Base-by-base conservation (phyloP, 495 filamentous ascomycete genomes). In the Eremomyces bilateralis region DNA sequence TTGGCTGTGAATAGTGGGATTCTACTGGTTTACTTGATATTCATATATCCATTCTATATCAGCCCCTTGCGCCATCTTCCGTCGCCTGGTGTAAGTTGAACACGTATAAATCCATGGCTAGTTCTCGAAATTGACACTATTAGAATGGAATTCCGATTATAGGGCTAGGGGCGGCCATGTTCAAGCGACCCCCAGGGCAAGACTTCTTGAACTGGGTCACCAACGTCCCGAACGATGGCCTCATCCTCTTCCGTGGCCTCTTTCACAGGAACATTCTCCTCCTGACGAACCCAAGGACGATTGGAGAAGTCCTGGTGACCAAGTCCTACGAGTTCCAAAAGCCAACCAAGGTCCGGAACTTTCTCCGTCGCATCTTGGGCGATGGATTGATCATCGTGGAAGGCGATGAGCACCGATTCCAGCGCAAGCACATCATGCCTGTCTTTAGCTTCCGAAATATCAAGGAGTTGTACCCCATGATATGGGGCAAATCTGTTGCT, bases 271-370 rank as follows among this genome's bases (percentile, higher is more conserved):
- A 46, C 24, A 31, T 45, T 17, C 33, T 54, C 3, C 3, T 52
- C 1, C 16, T 50, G 13, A 47, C 51, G 10, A 30, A 28, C 15
- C 47, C 49, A 10, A 34, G 43, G 16, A 37, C 49, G 2, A 20
- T 56, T 10, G 47, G 43, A 11, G 53, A 56, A 4, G 43, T 56
- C 4, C 39, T 54, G 1, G 48, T 52, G 2, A 42, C 45, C 33
- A 50, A 54, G 16, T 40, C 58, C 4, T 65, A 65, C 37, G 62
- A 65, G 39, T 65, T 62, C 16, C 60, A 67, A 44, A 67, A 66
- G 40, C 60, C 61, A 4, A 48, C 52, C 40, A 52, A 52, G 10
- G 49, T 49, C 16, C 59, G 58, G 20, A 47, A 21, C 1, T 50
- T 50, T 31, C 38, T 56, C 19, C 18, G 34, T 1, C 37, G 41